Evolutionary conservation across 1,284 basidiomycete species (phyloP), one percentile per base, ranked within the genome.

Genomic region (Cutaneotrichosporon curvatum): DNA sequence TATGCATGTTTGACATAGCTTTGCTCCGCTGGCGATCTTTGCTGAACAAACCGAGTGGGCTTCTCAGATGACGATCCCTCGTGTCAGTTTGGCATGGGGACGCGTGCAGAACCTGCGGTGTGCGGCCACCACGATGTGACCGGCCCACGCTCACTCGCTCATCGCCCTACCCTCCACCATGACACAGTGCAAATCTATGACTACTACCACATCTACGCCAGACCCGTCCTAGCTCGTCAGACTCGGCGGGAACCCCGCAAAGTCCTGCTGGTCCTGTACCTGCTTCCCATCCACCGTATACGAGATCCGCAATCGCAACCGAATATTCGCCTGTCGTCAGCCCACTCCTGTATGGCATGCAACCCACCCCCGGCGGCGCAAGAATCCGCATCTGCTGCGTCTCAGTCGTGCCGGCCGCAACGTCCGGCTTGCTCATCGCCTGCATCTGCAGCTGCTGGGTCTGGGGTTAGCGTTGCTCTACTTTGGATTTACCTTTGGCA

Each of bases 381-480:
- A 90, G 79, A 23, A 99, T 82, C 10, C 91, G 80, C 83, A 99
- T 84, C 62, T 94, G 89, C 69, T 98, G 95, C 15, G 90, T 95
- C 72, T 96, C 94, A 16, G 80, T 80, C 9, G 80, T 73, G 1
- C 89, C 90, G 0, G 89, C 84, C 14, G 71, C 74, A 20, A 98
- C 77, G 44, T 81, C 82, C 10, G 84, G 73, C 68, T 84, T 91
- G 8, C 89, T 91, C 83, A 98, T 97, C 5, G 94, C 88, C 50
- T 91, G 79, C 94, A 99, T 98, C 68, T 97, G 92, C 48, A 99
- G 71, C 67, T 96, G 92, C 74, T 97, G 94, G 0, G 90, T 90
- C 90, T 95, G 62, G 4, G 9, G 42, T 51, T 25, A 57, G 55
- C n/a, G 4, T n/a, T 25, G n/a, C 28, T 25, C 19, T 8, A 14